Base-by-base conservation (phyloP, 2,329 filamentous ascomycete genomes). In the Xylariaceae sp. region DNA sequence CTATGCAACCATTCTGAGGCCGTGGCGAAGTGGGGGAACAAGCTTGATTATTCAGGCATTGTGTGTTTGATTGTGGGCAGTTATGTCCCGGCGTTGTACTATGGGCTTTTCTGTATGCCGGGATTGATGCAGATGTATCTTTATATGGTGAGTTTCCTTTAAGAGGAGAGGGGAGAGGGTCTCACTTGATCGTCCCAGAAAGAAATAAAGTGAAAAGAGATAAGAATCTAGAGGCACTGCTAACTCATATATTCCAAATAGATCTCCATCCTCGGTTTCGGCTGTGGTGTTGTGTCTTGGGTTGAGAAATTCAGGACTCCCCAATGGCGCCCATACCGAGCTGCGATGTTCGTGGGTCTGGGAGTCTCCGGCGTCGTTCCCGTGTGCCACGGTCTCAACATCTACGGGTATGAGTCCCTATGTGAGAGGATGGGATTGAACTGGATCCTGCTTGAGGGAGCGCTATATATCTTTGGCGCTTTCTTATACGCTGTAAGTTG, bases 11-110 rank as follows among this genome's bases (percentile, higher is more conserved):
- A 99, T 73, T 94, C 89, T 15, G 83, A 85, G 44, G 75, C 76
- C 1, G 90, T 97, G 11, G 86, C 88, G 1, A 87, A 84, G 62
- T 89, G 91, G 78, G 92, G 92, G 9, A 97, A 97, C 73, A 90
- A 96, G 73, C 77, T 97, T 58, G 94, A 99, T 72, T 97, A 99
- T 72, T 84, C 93, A 4, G 94, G 94, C 5, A 99, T 99, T 67
- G 90, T 97, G 35, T 84, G 87, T 53, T 77, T 99, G 66, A 97
- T 97, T 60, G 89, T 93, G 66, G 94, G 94, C 5, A 93, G 88
- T 72, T 96, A 93, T 71, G 84, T 97, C 51, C 92, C 94, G 1
- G 88, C 89, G 53, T 74, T 99, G 60, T 94, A 90, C 73, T 96
- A 95, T 73, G 92, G 88, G 2, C 91, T 96, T 72, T 90, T 84